Percentiles rank a stretch among this genome's conserved stretches.
Evolutionary conservation across 2,329 filamentous ascomycete species (phyloP).

Genomic region (Calonectria pseudoreteaudii): DNA sequence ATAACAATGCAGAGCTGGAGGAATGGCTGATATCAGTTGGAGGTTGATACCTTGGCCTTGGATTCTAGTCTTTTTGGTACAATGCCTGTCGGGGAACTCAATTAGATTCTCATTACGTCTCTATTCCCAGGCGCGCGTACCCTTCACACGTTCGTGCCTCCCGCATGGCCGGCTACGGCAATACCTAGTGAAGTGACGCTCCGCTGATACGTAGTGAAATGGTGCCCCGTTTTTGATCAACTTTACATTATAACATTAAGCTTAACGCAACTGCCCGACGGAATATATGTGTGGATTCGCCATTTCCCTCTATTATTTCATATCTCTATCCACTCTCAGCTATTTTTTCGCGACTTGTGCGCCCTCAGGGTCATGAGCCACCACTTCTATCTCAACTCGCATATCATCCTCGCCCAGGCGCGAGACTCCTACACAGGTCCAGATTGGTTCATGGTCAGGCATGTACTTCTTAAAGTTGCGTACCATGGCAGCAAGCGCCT

Average conservation of each 20-base stretch:
- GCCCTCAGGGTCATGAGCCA: not conserved
- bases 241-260: too few species aligned
- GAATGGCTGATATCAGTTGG: not conserved
- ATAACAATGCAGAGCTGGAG: not conserved
- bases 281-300: not conserved
- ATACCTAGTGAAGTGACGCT: too few species aligned
- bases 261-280: too few species aligned
- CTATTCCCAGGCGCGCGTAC: not conserved
- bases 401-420: not conserved
- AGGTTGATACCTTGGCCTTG: not conserved
- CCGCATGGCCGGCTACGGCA: too few species aligned
- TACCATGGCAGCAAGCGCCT: not conserved
- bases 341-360: not conserved
- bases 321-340: not conserved
- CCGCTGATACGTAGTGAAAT: too few species aligned
- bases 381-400: slow-evolving; percentile 1
- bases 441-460: not conserved
- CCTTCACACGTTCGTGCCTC: not conserved
- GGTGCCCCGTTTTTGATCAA: too few species aligned
- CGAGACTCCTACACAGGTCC: not conserved
- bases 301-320: not conserved
- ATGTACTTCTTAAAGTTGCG: not conserved
- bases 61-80: not conserved
- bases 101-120: not conserved
- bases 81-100: too few species aligned